A percentile compares a stretch with the other conserved stretches of the same genome.
Evolutionary conservation across 2,329 filamentous ascomycete species (phyloP).

Genomic region (Neobulgaria alba): DNA sequence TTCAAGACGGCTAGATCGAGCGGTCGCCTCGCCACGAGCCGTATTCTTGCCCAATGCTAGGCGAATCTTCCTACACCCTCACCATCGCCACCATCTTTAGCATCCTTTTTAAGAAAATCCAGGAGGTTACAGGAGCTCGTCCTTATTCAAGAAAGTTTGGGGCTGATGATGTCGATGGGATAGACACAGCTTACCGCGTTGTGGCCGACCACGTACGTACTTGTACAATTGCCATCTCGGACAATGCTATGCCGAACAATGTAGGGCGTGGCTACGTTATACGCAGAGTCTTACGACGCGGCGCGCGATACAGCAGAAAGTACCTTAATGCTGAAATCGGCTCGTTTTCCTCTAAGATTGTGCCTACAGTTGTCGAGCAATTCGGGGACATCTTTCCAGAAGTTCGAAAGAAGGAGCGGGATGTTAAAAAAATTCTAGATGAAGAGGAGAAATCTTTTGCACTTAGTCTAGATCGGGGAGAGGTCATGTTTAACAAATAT

Average conservation of each 20-base stretch:
- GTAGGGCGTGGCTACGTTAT: constrained; percentile 94
- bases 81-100: constrained; percentile 94
- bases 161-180: constrained; percentile 77
- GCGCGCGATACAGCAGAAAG: constrained; percentile 88
- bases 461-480: constrained; percentile 85
- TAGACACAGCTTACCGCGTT: constrained; percentile 97
- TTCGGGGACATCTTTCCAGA: constrained; percentile 95
- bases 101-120: constrained; percentile 78
- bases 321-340: constrained; percentile 94
- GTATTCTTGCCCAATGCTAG: no score
- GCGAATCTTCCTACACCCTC: no score
- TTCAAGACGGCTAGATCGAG: no score
- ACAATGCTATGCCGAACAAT: constrained; percentile 87
- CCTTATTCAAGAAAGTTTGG: constrained; percentile 87
- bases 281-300: constrained; percentile 81
- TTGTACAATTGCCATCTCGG: constrained; percentile 86
- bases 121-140: constrained; percentile 74
- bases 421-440: constrained; percentile 87
- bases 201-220: constrained; percentile 89
- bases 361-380: constrained; percentile 82
- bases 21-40: no score
- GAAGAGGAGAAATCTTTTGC: constrained; percentile 94
- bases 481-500: constrained; percentile 92
- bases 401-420: constrained; percentile 75
- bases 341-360: constrained; percentile 85